phyloP scores from a whole-genome alignment of 2,329 filamentous ascomycete genomes.

The Fusarium liriodendri region DNA sequence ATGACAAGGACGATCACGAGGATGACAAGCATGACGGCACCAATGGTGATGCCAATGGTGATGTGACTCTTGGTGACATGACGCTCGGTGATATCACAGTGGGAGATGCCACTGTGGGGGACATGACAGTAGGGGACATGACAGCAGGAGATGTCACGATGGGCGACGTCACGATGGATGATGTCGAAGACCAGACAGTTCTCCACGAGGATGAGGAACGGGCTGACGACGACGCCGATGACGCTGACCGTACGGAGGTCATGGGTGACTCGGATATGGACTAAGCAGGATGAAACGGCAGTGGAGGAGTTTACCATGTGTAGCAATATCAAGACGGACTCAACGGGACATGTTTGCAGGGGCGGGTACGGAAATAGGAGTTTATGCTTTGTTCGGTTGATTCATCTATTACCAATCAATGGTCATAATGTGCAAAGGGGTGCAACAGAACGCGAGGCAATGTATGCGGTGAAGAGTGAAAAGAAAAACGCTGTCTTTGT shows the following conservation, averaged over 20 bases:
- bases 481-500: conserved; percentile 12
- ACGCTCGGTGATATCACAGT: conserved; percentile 51
- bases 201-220: conserved; percentile 55
- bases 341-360: conserved; percentile 28
- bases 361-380: conserved; percentile 27
- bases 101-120: conserved; percentile 62
- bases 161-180: conserved; percentile 61
- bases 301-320: not conserved
- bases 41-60: conserved; percentile 42
- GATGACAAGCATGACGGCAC: conserved; percentile 44
- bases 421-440: conserved; percentile 27
- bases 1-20: conserved; percentile 41
- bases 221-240: conserved; percentile 61
- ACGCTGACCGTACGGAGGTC: conserved; percentile 53
- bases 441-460: conserved; percentile 19
- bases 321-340: conserved; percentile 22
- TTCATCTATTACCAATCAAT: conserved; percentile 5
- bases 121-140: conserved; percentile 48
- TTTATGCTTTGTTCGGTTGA: conserved; percentile 17
- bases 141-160: conserved; percentile 41
- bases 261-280: conserved; percentile 52
- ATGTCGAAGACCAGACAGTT: conserved; percentile 61
- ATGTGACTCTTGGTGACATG: conserved; percentile 43
- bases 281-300: conserved; percentile 12
- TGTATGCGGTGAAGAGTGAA: conserved; percentile 21